Evolutionary conservation across 169 alveolate genomes (phyloP).

Genomic region (Cryptosporidium muris): DNA sequence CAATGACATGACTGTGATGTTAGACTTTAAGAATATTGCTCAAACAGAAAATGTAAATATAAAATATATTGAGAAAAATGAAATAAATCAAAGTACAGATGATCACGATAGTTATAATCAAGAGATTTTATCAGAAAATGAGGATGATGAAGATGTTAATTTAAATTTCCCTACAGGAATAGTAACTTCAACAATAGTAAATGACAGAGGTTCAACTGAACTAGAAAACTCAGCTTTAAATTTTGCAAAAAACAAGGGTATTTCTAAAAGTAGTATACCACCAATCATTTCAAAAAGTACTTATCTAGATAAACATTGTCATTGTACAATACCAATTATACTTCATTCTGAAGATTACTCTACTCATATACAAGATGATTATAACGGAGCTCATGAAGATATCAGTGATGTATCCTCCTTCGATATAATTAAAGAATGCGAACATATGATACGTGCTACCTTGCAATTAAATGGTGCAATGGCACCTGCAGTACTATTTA

Average conservation of each 20-base stretch:
- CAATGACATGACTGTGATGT: slow-evolving; percentile 66
- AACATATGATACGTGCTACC: slow-evolving; percentile 41
- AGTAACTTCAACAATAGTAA: slow-evolving; percentile 2
- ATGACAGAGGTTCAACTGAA: neutral
- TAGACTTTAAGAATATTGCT: slow-evolving; percentile 22
- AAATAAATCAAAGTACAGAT: too few species aligned
- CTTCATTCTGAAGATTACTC: neutral
- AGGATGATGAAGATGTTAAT: slow-evolving; percentile 52
- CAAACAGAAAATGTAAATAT: neutral
- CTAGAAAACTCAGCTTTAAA: neutral
- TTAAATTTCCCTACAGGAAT: slow-evolving; percentile 64
- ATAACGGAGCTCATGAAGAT: too few species aligned
- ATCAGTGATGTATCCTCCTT: neutral
- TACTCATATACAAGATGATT: neutral
- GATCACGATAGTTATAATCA: neutral
- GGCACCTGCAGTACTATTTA: slow-evolving; percentile 70
- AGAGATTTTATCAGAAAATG: slow-evolving; percentile 1
- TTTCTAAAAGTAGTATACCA: neutral
- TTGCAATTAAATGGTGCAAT: slow-evolving; percentile 63
- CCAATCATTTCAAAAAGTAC: slow-evolving; percentile 39
- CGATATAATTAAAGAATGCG: slow-evolving; percentile 57
- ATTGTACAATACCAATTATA: slow-evolving; percentile 23
- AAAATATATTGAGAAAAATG: neutral
- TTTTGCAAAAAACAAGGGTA: neutral
- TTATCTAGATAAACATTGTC: slow-evolving; percentile 25